Evolutionary conservation across 2,329 filamentous ascomycete genomes (phyloP), one percentile per base, ranked within the genome.

Genomic region (Clonostachys chloroleuca): DNA sequence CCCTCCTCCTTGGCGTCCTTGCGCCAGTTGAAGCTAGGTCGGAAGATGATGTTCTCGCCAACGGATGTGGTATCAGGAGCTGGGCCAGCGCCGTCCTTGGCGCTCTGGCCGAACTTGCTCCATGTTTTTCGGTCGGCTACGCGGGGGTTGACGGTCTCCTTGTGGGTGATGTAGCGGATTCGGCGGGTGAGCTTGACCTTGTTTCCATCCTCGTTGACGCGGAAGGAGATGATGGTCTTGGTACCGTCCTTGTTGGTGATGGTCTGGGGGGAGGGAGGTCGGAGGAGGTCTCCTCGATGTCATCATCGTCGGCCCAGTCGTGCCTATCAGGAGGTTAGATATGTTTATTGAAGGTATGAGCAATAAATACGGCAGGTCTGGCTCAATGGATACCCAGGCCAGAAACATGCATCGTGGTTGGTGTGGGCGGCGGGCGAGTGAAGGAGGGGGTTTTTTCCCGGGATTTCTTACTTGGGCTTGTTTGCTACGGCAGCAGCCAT

Each of bases 241-340:
- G 90, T 96, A 66, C 95, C 94, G 70, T 99, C 94, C 75, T 96
- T 96, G 83, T 99, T 97, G 67, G 86, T 87, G 67, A 90, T 92
- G 59, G 92, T 88, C 74, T 94, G 87, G 58, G 89, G 58, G 88
- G 81, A 51, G 94, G 94, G 59, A 99, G 87, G 49, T 83, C 79
- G 55, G 70, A 69, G 57, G 68, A 62, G 57, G 81, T 75, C 74
- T 87, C 82, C 71, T 94, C 87, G 72, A 90, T 86, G 67, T 94
- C 89, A 74, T 95, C 91, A 66, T 92, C 89, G 75, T 97, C 94
- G 67, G 94, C 92, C 92, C 92, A 97, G 80, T 96, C 92, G 59
- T 77, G 74, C 66, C 75, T 77, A 52, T 3, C 9, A 30, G 24
- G 24, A 30, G 24, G 24, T 30, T 30, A 30, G 24, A 30, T 30